Conservation (phyloP, 306 rosid genomes). For the Styphnolobium japonicum region DNA sequence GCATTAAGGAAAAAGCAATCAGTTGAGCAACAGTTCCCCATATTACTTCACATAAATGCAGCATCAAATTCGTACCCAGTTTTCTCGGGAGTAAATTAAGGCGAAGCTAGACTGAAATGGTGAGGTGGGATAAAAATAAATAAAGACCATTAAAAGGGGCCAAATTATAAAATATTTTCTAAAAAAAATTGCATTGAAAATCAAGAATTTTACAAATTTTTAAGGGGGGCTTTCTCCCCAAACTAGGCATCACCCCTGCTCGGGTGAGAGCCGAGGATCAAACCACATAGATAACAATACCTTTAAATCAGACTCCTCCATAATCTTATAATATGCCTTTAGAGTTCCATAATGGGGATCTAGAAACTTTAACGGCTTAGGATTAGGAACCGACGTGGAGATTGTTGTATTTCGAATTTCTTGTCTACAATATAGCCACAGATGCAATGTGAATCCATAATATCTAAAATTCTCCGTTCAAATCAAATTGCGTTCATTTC, state of each 20-base stretch:
- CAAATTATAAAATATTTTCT: too few relatives aligned
- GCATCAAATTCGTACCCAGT: too few relatives aligned
- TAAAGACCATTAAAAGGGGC: too few relatives aligned
- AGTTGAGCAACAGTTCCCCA: conserved; percentile 1
- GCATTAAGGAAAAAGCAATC: conserved; percentile 34
- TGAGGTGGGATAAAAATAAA: too few relatives aligned
- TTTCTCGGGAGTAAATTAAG: too few relatives aligned
- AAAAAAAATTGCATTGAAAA: too few relatives aligned
- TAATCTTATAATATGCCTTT: conserved; percentile 72
- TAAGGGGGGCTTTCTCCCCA: too few relatives aligned
- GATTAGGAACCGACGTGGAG: conserved; percentile 99
- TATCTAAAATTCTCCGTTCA: neutral
- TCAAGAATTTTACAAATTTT: too few relatives aligned
- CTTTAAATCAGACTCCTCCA: conserved; percentile 75
- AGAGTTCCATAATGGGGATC: conserved; percentile 88
- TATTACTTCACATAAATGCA: neutral
- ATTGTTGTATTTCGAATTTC: conserved; percentile 96
- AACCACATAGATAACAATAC: conserved; percentile 30
- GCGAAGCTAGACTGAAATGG: too few relatives aligned
- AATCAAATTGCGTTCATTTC: neutral
- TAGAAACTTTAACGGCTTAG: conserved; percentile 89
- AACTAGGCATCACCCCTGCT: too few relatives aligned
- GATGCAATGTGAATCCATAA: neutral
- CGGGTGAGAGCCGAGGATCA: too few relatives aligned
- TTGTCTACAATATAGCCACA: conserved; percentile 51